Base-by-base conservation (phyloP, 176 grass and related monocot genomes). In the Triticum dicoccoides region DNA sequence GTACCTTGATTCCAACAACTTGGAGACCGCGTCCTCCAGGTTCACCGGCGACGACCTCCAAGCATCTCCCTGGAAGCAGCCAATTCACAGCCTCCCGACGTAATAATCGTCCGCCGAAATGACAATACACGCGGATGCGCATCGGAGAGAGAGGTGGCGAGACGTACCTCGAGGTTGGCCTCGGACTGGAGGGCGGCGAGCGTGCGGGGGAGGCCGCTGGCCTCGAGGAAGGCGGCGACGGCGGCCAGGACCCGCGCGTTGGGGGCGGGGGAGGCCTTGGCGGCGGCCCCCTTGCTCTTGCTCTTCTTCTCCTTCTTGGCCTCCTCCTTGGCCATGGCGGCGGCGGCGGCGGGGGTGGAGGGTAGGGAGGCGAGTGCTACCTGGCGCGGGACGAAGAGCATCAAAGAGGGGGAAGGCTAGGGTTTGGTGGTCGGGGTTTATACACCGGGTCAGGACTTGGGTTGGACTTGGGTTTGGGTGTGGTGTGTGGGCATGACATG, bases 151-250 rank as follows among this genome's bases (percentile, higher is more conserved):
- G 32, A 39, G 12, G 13, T 21, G 17, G 5, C 11, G 14, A 17
- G 58, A 11, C 3, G 27, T 84, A 96, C 96, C 96, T 96, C 88
- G 61, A 98, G 79, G 69, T 59, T 65, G 73, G 88, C 88, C 84
- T 98, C 93, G 11, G 93, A 92, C 6, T 77, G 86, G 56, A 98
- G 87, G 13, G 84, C 29, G n/a, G 84, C 84, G 73, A 98, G 91
- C 32, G 93, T 77, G 69, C 69, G 93, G 54, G 83, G 73, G 85
- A 96, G 91, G 15, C 90, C 90, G 37, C 82, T 89, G 49, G 76
- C 68, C 76, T 96, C 87, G 69, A 98, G 89, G 79, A 98, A 98
- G 17, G 88, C 85, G 0, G 93, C 93, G 78, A 98, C 90, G 56
- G 93, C 87, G 89, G 81, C 80, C 23, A 98, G 77, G 29, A 94